phyloP scores from a whole-genome alignment of 805 yeast genomes.

The Nakazawaea wyomingensis region DNA sequence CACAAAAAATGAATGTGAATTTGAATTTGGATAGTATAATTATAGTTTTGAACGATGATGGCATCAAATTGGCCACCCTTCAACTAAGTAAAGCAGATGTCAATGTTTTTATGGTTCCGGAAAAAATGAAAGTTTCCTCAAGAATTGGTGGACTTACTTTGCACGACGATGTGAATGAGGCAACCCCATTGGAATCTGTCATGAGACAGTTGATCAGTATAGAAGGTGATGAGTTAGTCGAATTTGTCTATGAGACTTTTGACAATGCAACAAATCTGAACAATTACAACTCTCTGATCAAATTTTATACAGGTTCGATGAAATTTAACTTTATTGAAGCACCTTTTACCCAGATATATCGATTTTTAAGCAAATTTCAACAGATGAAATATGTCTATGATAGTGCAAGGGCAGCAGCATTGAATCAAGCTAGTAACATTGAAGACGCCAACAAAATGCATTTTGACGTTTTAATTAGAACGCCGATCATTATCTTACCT shows the following conservation, averaged over 20 bases:
- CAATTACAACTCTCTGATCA: constrained; percentile 50
- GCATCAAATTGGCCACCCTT: constrained; percentile 74
- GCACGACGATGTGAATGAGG: constrained; percentile 69
- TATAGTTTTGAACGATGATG: constrained; percentile 75
- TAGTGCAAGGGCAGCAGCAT: constrained; percentile 81
- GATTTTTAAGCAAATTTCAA: constrained; percentile 68
- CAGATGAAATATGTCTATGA: constrained; percentile 89
- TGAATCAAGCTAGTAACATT: constrained; percentile 65
- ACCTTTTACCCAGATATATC: constrained; percentile 62
- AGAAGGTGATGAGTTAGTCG: constrained; percentile 75
- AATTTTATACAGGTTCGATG: constrained; percentile 70
- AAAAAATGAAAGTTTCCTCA: constrained; percentile 65
- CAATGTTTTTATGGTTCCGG: constrained; percentile 63
- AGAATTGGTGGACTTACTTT: constrained; percentile 74
- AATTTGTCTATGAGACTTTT: constrained; percentile 77
- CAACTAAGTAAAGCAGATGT: constrained; percentile 70
- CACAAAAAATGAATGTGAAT: constrained; percentile 68
- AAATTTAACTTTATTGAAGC: constrained; percentile 76
- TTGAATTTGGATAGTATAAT: constrained; percentile 69
- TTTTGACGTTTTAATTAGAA: constrained; percentile 64
- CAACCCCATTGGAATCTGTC: constrained; percentile 52
- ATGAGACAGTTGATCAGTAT: constrained; percentile 67
- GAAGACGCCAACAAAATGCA: constrained; percentile 57
- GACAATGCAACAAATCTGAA: constrained; percentile 47
- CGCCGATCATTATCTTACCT: constrained; percentile 86